Evolutionary conservation across 2,329 filamentous ascomycete genomes (phyloP), one percentile per base, ranked within the genome.

Genomic region (Paraphaeosphaeria minitans): DNA sequence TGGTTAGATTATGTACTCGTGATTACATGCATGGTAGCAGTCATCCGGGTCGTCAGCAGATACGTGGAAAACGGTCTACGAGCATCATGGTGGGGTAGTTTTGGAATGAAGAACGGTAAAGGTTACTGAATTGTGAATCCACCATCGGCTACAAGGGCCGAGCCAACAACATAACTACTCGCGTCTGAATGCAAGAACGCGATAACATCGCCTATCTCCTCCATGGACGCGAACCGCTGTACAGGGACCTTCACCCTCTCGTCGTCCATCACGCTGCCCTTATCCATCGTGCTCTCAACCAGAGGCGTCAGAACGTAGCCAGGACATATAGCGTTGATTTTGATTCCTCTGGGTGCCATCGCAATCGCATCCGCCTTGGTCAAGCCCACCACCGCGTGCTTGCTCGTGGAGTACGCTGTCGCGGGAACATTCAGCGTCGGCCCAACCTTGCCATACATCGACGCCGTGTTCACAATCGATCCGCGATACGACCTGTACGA

Each of bases 181-280:
- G 92, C 90, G 29, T 91, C 87, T 59, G 87, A 90, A 1, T 87
- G 88, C 47, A 93, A 74, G 70, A 89, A 93, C 19, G 88, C 81
- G 61, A 85, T 87, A 27, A 88, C 88, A 67, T 91, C 90, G 2
- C 87, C 89, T 37, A 93, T 84, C 72, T 93, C 90, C 10, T 81
- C 79, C 0, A 86, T 83, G n/a, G 82, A 83, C 1, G 84, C 67
- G 33, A 84, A 68, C 9, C 84, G 77, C n/a, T 77, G 73, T 48
- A 85, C 62, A 0, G 84, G 81, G 4, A 81, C 66, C 58, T 75
- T 75, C n/a, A 61, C 50, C 29, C 63, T 57, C 52, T 83, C 80
- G 35, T 66, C 69, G 59, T 81, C 72, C 43, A 67, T 65, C 14
- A 70, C 64, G 29, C 63, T 63, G n/a, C 63, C 73, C 7, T 63